These are phyloP conservation scores for Fusarium sp. DNA, from an alignment of 2,329 filamentous ascomycete genomes.

Conservation along the genomic window DNA sequence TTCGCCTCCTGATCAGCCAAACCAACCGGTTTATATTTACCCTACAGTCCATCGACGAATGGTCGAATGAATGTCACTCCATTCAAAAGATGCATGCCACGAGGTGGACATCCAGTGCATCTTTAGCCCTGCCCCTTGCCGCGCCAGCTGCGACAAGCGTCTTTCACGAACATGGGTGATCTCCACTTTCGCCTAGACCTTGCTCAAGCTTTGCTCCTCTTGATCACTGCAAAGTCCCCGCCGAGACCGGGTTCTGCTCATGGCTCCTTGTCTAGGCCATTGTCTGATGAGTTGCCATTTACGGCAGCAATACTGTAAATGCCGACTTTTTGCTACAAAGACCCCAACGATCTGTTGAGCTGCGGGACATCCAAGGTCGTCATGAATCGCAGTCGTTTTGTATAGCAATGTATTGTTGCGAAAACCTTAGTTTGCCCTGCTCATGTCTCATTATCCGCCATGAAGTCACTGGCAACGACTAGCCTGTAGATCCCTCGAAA, in stretches of 20 bases:
- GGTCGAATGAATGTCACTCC: constrained; percentile 13
- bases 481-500: constrained; percentile 30
- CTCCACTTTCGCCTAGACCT: constrained; percentile 44
- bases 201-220: constrained; percentile 22
- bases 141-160: constrained; percentile 41
- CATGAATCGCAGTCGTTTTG: background rate
- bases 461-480: constrained; percentile 37
- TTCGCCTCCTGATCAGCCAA: constrained; percentile 25
- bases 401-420: background rate
- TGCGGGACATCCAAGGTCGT: constrained; percentile 4
- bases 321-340: constrained; percentile 1
- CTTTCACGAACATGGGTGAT: constrained; percentile 28
- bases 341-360: background rate
- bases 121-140: constrained; percentile 45
- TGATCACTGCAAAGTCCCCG: constrained; percentile 6
- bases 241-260: constrained; percentile 36
- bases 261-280: constrained; percentile 21
- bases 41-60: constrained; percentile 25
- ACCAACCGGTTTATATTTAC: constrained; percentile 28
- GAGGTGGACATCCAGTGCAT: constrained; percentile 45
- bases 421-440: constrained; percentile 7
- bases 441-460: constrained; percentile 22
- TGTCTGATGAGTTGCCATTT: constrained; percentile 30
- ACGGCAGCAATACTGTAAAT: constrained; percentile 19
- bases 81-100: constrained; percentile 37